Base-by-base conservation (phyloP, 495 filamentous ascomycete genomes). In the Penicillium herquei region DNA sequence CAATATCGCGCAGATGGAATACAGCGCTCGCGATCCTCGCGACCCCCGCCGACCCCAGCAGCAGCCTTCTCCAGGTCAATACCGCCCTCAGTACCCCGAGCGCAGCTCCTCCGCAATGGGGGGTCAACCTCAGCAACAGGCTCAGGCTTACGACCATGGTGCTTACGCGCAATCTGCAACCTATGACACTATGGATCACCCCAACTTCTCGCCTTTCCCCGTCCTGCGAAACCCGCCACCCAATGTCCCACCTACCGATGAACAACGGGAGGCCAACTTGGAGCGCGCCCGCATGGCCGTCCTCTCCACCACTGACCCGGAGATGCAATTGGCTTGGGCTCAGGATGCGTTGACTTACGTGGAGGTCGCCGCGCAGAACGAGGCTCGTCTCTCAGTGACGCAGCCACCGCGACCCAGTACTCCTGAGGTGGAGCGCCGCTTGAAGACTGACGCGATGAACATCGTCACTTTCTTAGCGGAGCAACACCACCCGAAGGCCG, bases 301-400 rank as follows among this genome's bases (percentile, higher is more conserved):
- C 16, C 78, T 98, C 56, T 91, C 91, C 58, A 97, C 94, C 34
- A 92, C 95, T 59, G 92, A 98, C 66, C 91, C 93, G 34, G 88
- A 96, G 55, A 93, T 96, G 87, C 94, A 98, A 78, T 77, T 98
- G 55, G 87, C 89, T 33, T 98, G 94, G 94, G 94, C 95, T 39
- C 87, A 96, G 68, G 94, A 98, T 73, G 85, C 90, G 21, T 78
- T 98, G 44, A 83, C 87, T 40, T 96, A 90, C 75, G 89, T 95
- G 37, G 95, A 97, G 68, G 85, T 91, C 51, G 82, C 90, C 40
- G 80, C 84, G 76, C 87, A 80, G 71, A 85, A 83, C 64, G 85
- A 81, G 70, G 79, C 74, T 61, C 83, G 79, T 43, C 77, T 88
- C 51, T 80, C 84, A 48, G 79, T 89, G n/a, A 83, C 74, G 11